Base-by-base conservation (phyloP, 176 grass and related monocot species). In the Pharus latifolius region DNA sequence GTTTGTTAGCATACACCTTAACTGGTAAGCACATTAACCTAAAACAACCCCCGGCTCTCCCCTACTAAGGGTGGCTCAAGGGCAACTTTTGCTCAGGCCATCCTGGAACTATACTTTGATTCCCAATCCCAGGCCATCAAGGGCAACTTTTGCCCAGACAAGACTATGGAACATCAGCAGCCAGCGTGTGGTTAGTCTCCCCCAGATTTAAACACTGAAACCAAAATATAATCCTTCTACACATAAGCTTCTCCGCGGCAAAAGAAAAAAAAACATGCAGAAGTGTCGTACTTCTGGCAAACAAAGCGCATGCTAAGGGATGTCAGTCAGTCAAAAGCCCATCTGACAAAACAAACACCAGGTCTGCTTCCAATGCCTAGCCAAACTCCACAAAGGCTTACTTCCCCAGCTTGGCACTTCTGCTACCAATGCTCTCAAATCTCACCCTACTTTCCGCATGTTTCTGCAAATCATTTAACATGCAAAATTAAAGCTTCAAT, bases 361-460 rank as follows among this genome's bases (percentile, higher is more conserved):
- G 14, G 40, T 18, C 10, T 31, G 61, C 45, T 58, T 40, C 29
- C 30, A 58, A 47, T 34, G 52, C 40, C 19, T 48, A 78, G 33
- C 63, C 51, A 8, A n/a, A 34, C 3, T 35, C 41, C 75, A 78
- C 17, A 26, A 4, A 26, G 48, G 63, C 63, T 72, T 73, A 74
- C 43, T 76, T 71, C 33, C 16, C 77, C n/a, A 42, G 63, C 77
- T 65, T 81, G 5, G 31, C 32, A 15, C 23, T 52, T 44, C 37
- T 75, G 22, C 58, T 7, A 4, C 7, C 13, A 3, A 80, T 63
- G 10, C 34, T 70, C 42, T n/a, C 44, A 75, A 84, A 75, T 31
- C 2, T 6, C 59, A 60, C 84, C 70, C 80, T 50, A 1, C 80
- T 63, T 38, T 79, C 80, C 6, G 16, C 11, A 45, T 88, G 85